phyloP scores from a whole-genome alignment of 1,139 yeast species.

The Arxiozyma bovina region DNA sequence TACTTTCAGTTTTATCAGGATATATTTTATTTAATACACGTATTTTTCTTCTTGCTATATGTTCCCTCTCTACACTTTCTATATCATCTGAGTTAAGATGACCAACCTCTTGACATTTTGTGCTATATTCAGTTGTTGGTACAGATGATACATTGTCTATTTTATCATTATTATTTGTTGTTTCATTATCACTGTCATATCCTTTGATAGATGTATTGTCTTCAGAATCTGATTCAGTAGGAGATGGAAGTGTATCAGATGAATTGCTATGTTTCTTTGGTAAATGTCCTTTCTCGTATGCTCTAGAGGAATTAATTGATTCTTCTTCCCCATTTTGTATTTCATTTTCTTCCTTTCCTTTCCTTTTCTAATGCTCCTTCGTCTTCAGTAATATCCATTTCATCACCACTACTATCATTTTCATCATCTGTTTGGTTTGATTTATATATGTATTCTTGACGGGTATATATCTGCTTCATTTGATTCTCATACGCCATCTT shows the following conservation, averaged over 20 bases:
- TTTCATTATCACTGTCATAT: neutral
- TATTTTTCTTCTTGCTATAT: slow-evolving; percentile 23
- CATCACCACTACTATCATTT: slow-evolving; percentile 5
- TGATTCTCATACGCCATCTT: slow-evolving; percentile 27
- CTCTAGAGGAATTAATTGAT: neutral
- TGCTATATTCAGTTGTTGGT: neutral
- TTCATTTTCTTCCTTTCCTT: neutral
- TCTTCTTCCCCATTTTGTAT: slow-evolving; percentile 8
- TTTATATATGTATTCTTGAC: slow-evolving; percentile 19
- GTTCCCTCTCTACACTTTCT: slow-evolving; percentile 2
- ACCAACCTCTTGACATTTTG: slow-evolving; percentile 20
- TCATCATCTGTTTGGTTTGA: slow-evolving; percentile 21
- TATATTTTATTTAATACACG: slow-evolving; percentile 22
- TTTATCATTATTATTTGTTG: neutral
- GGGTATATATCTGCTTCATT: slow-evolving; percentile 13
- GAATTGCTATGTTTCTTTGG: neutral
- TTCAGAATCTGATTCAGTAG: neutral
- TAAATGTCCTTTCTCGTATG: slow-evolving; percentile 5
- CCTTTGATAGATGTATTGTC: slow-evolving; percentile 1
- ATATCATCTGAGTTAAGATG: slow-evolving; percentile 11
- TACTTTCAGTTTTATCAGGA: neutral
- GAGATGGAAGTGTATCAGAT: neutral
- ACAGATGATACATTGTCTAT: slow-evolving; percentile 1
- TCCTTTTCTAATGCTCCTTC: neutral
- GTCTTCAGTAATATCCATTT: neutral